phyloP scores from a whole-genome alignment of 495 filamentous ascomycete species.

The Neurospora tetrasperma region DNA sequence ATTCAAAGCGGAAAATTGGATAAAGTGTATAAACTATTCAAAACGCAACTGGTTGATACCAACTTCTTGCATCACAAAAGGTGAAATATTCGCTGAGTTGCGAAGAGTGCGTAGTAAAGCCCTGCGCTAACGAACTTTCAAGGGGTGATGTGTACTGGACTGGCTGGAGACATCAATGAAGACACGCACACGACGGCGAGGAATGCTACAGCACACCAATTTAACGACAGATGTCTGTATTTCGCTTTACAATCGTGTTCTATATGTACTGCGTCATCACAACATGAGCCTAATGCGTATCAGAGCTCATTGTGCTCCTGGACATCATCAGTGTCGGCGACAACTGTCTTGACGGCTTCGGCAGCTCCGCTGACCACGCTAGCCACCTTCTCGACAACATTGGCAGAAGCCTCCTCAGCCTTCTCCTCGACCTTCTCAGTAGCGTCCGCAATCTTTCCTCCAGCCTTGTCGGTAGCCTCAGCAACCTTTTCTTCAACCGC shows the following conservation, averaged over 20 bases:
- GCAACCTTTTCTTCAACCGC: slow-evolving; percentile 20
- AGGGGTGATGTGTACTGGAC: neutral
- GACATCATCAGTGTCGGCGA: slow-evolving; percentile 39
- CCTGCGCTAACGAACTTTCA: too few species aligned
- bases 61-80: too few species aligned
- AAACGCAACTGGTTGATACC: too few species aligned
- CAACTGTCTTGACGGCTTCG: slow-evolving; percentile 32
- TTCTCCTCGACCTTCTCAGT: slow-evolving; percentile 20
- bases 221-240: neutral
- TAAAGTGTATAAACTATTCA: too few species aligned
- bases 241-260: neutral
- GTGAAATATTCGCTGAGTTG: too few species aligned
- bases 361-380: slow-evolving; percentile 34
- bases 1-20: too few species aligned
- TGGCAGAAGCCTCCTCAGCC: slow-evolving; percentile 25
- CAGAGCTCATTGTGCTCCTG: slow-evolving; percentile 47
- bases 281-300: neutral
- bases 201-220: neutral
- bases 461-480: slow-evolving; percentile 8
- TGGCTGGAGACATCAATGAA: neutral
- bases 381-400: slow-evolving; percentile 34
- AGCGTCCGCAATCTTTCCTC: slow-evolving; percentile 34
- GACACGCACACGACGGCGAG: neutral
- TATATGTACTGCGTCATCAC: neutral
- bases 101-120: too few species aligned